These are phyloP conservation scores for Talaromyces sp. DNA, from an alignment of 2,329 filamentous ascomycete genomes.

Conservation along the genomic window DNA sequence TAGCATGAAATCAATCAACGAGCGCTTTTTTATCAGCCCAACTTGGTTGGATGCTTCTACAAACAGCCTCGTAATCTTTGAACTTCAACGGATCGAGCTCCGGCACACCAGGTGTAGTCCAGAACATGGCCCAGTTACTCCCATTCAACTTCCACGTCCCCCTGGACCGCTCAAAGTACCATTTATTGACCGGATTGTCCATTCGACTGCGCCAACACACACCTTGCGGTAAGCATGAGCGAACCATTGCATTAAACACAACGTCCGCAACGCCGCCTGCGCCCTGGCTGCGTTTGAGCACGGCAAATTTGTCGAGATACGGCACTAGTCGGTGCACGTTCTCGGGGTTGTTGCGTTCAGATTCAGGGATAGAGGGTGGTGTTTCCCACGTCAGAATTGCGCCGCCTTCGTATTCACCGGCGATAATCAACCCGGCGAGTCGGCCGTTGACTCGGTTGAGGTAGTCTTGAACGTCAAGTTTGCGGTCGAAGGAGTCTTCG, in stretches of 20 bases:
- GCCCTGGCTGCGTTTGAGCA: conserved; percentile 81
- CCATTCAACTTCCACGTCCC: conserved; percentile 77
- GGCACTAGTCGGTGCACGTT: conserved; percentile 68
- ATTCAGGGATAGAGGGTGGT: conserved; percentile 58
- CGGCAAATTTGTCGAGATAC: conserved; percentile 96
- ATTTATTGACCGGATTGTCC: conserved; percentile 96
- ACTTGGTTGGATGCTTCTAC: conserved; percentile 55
- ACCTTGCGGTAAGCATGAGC: conserved; percentile 79
- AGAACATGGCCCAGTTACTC: conserved; percentile 98
- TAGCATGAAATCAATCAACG: conserved; percentile 47
- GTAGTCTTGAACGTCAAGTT: conserved; percentile 80
- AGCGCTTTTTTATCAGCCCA: conserved; percentile 47
- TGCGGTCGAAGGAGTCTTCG: conserved; percentile 85
- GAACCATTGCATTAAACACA: conserved; percentile 93
- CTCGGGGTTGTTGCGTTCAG: conserved; percentile 53
- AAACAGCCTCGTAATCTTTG: conserved; percentile 71
- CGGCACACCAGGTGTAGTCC: conserved; percentile 71
- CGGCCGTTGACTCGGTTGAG: conserved; percentile 73
- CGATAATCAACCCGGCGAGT: conserved; percentile 88
- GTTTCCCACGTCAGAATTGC: conserved; percentile 93
- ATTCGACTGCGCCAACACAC: conserved; percentile 90
- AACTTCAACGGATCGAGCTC: conserved; percentile 52
- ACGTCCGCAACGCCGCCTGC: conserved; percentile 91
- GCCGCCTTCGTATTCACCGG: conserved; percentile 93
- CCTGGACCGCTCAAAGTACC: conserved; percentile 90